Evolutionary conservation across 139 green algal genomes (phyloP), one percentile per base, ranked within the genome.

Genomic region (Chlamydomonas applanata): DNA sequence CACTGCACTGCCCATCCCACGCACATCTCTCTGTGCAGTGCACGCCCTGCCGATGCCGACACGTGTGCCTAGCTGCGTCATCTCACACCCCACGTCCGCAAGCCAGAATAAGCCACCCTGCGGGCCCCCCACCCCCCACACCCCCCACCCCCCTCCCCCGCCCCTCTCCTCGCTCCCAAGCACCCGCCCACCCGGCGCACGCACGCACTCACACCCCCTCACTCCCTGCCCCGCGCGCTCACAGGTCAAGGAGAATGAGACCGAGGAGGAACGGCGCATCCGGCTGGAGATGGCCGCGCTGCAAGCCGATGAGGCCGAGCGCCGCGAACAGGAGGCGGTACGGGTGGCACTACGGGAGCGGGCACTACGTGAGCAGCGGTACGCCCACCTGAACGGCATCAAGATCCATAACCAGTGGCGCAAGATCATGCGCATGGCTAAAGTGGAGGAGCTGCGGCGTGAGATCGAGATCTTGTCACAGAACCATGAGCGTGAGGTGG

Each of bases 371-470:
- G 90, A 95, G 85, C 84, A 95, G 83, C 66, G 75, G 27, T 91
- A 91, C 73, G 86, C 87, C 0, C 82, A 87, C 69, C 75, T 94
- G 53, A 94, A 95, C 75, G 75, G 71, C 30, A 88, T 92, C 46
- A 97, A 94, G 75, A 93, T 97, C 52, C 88, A 97, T 80, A 94
- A 91, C 61, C 88, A 95, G 63, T 97, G 92, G 92, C 86, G 91
- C 61, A 91, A 93, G 74, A 92, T 95, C 67, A 95, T 94, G 89
- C 89, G 92, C 30, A 85, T 90, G 84, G 87, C 91, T 32, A 97
- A 97, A 80, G 88, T 89, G 72, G 91, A 95, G 76, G 92, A 95
- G 70, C 89, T 97, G 69, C 85, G 88, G 19, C 63, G 80, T 17
- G 85, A 94, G 29, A 91, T 95, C 44, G 88, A 95, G 80, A 87